Evolutionary conservation across 1,139 yeast genomes (phyloP).

Genomic region (Diutina pseudorugosa): DNA sequence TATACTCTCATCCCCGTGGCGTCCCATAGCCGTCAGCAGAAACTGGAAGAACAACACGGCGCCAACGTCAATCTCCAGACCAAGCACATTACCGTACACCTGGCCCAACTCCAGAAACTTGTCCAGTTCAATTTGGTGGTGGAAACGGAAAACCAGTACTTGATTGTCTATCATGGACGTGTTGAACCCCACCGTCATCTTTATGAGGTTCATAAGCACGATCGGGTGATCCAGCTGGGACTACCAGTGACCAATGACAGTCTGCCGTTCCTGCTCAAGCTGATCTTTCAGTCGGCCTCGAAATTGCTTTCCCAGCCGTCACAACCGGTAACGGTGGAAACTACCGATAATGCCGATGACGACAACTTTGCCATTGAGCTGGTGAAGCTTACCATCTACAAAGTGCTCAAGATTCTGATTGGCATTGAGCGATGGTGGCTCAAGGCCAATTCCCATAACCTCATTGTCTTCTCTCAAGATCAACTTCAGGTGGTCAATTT

Average conservation of each 20-base stretch:
- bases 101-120: background rate
- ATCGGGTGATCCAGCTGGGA: background rate
- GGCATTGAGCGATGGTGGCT: background rate
- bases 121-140: background rate
- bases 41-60: conserved; percentile 1
- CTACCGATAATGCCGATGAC: background rate
- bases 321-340: background rate
- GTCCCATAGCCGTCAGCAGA: background rate
- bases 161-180: background rate
- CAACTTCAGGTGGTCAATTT: background rate
- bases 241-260: background rate
- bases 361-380: background rate
- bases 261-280: background rate
- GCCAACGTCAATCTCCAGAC: background rate
- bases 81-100: background rate
- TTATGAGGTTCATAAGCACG: background rate
- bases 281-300: background rate
- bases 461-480: background rate
- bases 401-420: background rate
- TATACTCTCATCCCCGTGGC: background rate
- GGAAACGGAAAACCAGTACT: background rate
- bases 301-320: background rate
- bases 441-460: background rate
- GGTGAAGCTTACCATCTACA: background rate
- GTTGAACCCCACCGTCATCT: background rate